phyloP scores from a whole-genome alignment of 192 early-diverging fungal species.

The Coemansia sp. region DNA sequence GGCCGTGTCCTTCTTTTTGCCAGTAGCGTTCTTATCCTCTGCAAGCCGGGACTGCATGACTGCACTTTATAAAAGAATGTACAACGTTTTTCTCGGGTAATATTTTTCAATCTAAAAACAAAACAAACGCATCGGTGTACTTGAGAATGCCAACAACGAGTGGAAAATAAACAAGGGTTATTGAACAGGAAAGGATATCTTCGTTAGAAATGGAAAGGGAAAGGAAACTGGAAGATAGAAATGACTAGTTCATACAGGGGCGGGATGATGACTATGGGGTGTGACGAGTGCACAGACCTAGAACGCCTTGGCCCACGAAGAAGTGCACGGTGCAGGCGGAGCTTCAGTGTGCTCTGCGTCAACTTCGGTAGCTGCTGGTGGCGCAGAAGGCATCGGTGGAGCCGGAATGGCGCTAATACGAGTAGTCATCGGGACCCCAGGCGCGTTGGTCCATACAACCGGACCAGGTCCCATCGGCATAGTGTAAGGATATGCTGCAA shows the following conservation, averaged over 20 bases:
- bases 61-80: too few species aligned
- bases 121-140: too few species aligned
- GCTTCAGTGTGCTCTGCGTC: constrained; percentile 4
- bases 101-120: too few species aligned
- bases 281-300: too few species aligned
- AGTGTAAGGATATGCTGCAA: constrained; percentile 4
- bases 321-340: constrained; percentile 12
- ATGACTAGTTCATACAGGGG: too few species aligned
- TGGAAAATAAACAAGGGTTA: too few species aligned
- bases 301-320: constrained; percentile 16
- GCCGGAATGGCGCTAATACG: constrained; percentile 1
- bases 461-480: constrained; percentile 37
- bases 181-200: too few species aligned
- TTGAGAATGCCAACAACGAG: too few species aligned
- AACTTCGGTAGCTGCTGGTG: constrained; percentile 2
- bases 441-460: constrained; percentile 33
- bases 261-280: too few species aligned
- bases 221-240: too few species aligned
- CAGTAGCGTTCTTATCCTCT: background rate
- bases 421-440: background rate
- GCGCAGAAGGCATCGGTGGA: constrained; percentile 1
- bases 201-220: too few species aligned
- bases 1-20: constrained; percentile 10
- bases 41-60: constrained; percentile 6
- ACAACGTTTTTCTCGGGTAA: too few species aligned